A percentile compares a stretch with the other conserved stretches of the same genome.
Evolutionary conservation across 169 alveolate species (phyloP).

Genomic region (Amoebophrya sp.): DNA sequence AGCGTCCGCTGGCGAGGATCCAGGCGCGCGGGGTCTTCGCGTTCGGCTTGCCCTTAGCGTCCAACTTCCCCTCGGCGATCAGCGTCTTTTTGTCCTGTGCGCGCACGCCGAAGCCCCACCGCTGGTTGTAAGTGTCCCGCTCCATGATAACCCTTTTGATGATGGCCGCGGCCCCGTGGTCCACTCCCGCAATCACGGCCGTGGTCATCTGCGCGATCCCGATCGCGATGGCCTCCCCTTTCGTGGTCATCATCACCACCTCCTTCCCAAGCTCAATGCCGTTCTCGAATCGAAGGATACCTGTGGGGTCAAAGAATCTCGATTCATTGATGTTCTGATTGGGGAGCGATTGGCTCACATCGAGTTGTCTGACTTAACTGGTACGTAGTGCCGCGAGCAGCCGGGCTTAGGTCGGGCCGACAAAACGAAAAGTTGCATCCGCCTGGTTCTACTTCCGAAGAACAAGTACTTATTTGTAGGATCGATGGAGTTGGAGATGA

Average conservation of each 20-base stretch:
- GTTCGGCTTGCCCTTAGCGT: conserved; percentile 41
- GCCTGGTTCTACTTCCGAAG: too few species aligned
- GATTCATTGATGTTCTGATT: too few species aligned
- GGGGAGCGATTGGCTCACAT: too few species aligned
- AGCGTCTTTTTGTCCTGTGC: conserved; percentile 94
- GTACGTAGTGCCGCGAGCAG: too few species aligned
- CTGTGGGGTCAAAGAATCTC: too few species aligned
- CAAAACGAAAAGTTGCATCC: neutral
- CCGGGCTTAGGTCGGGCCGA: too few species aligned
- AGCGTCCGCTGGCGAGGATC: conserved; percentile 30
- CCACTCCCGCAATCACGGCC: conserved; percentile 96
- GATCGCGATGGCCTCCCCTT: conserved; percentile 99
- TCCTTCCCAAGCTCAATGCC: conserved; percentile 89
- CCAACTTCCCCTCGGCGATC: conserved; percentile 78
- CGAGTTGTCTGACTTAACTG: too few species aligned
- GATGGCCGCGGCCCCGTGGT: conserved; percentile 97
- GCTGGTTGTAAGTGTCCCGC: conserved; percentile 95
- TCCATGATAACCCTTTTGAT: conserved; percentile 99
- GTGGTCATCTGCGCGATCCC: conserved; percentile 99
- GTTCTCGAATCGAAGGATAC: conserved; percentile 91
- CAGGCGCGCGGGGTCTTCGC: conserved; percentile 44
- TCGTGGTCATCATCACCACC: conserved; percentile 95
- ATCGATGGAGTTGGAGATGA: too few species aligned
- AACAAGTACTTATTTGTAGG: neutral
- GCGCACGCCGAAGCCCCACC: conserved; percentile 99